Evolutionary conservation across 306 rosid genomes (phyloP).

Genomic region (Medicago lupulina): DNA sequence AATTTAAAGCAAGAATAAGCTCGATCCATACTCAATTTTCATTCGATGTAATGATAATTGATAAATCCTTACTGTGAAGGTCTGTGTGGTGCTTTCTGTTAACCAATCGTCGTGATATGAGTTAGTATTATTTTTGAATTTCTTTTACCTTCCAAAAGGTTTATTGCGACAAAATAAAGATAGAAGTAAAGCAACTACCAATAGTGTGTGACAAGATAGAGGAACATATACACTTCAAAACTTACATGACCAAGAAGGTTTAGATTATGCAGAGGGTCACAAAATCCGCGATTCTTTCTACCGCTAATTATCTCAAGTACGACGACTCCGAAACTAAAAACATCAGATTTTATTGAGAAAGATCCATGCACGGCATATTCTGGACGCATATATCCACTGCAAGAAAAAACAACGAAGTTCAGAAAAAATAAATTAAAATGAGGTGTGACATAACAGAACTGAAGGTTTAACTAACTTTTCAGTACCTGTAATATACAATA

Average conservation of each 20-base stretch:
- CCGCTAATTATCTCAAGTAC: slow-evolving; percentile 17
- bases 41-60: neutral
- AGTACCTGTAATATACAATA: too few relatives aligned
- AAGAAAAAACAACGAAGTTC: neutral
- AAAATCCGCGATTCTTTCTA: neutral
- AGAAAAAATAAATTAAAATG: neutral
- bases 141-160: neutral
- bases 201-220: neutral
- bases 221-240: neutral
- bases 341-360: slow-evolving; percentile 13
- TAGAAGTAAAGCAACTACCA: neutral
- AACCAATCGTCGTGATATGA: neutral
- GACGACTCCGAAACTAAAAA: slow-evolving; percentile 11
- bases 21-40: neutral
- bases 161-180: neutral
- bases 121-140: neutral
- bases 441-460: neutral
- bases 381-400: slow-evolving; percentile 18
- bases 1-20: neutral
- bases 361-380: slow-evolving; percentile 20
- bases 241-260: slow-evolving; percentile 9
- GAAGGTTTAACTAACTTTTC: neutral
- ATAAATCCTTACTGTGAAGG: neutral
- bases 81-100: neutral
- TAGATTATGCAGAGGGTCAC: neutral